Evolutionary conservation across 139 green algal species (phyloP), one percentile per base, ranked within the genome.

Genomic region (Haematococcus lacustris): DNA sequence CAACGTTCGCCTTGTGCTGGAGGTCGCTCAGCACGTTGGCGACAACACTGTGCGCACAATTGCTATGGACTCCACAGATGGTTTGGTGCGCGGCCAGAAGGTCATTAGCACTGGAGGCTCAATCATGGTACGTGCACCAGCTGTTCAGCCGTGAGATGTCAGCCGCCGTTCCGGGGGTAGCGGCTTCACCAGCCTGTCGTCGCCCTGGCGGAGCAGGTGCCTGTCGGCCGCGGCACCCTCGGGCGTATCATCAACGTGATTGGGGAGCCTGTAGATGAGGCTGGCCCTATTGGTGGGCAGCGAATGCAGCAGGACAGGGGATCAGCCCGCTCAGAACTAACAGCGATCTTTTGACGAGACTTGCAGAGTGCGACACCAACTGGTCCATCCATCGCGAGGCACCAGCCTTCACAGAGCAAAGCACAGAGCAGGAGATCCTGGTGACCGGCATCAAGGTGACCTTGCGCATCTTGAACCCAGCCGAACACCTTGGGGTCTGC

Each of bases 221-320:
- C 94, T 7, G 94, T 98, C 9, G 95, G 94, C 26, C 88, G 93
- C 38, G 90, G 95, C 66, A 99, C 96, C 7, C 83, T 99, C 68
- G 96, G 96, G 5, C 89, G 96, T 70, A 99, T 99, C 86, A 97
- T 99, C 74, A 99, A 99, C 78, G 96, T 99, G 38, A 98, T 99
- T 80, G 96, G 96, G 51, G 96, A 99, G 85, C 92, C 96, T 26
- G 95, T 99, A 59, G 96, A 99, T 69, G 96, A 99, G 86, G 86
- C 83, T 43, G 96, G 96, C 40, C 96, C 96, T 61, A 90, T 99
- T 41, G 76, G 89, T 93, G 57, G 89, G 90, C 33, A 7, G 21
- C 53, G 26, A 53, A 53, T 53, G 43, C 43, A 9, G 9, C 47
- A 28, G 21, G 47, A 21, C 47, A 57, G 47, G 13, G 13, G 47